phyloP scores from a whole-genome alignment of 768 basidiomycete species.

The Suillus hirtellus region DNA sequence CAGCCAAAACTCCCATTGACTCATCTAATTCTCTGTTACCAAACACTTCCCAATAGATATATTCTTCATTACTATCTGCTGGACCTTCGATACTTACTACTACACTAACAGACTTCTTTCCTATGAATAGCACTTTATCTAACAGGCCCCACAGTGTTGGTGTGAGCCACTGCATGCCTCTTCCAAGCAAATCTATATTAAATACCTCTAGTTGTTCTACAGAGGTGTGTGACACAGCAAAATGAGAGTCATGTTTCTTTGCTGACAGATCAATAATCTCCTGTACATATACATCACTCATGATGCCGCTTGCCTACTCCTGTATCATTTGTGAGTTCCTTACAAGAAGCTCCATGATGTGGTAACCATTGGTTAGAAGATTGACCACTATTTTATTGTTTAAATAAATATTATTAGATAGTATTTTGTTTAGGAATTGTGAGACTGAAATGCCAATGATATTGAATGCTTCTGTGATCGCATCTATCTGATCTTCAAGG shows the following conservation, averaged over 20 bases:
- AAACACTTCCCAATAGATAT: conserved; percentile 10
- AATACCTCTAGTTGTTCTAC: conserved; percentile 16
- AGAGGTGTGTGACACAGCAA: conserved; percentile 7
- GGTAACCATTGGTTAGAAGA: not conserved
- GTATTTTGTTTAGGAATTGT: too few species aligned
- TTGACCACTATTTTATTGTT: too few species aligned
- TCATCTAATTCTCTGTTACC: conserved; percentile 10
- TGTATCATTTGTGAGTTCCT: not conserved
- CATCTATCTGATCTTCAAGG: not conserved
- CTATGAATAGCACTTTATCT: conserved; percentile 7
- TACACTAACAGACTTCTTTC: not conserved
- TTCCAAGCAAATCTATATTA: conserved; percentile 17
- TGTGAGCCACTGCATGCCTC: conserved; percentile 6
- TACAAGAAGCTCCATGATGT: not conserved
- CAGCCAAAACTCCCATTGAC: not conserved
- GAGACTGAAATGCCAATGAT: not conserved
- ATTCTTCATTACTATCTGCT: not conserved
- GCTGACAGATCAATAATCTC: conserved; percentile 10
- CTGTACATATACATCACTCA: not conserved
- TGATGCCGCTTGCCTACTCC: not conserved
- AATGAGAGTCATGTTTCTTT: conserved; percentile 15
- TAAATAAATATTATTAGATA: too few species aligned
- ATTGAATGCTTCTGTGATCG: not conserved
- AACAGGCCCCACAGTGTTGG: conserved; percentile 17
- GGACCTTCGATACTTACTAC: not conserved